Evolutionary conservation across 495 filamentous ascomycete genomes (phyloP), one percentile per base, ranked within the genome.

Genomic region (Physcia stellaris): DNA sequence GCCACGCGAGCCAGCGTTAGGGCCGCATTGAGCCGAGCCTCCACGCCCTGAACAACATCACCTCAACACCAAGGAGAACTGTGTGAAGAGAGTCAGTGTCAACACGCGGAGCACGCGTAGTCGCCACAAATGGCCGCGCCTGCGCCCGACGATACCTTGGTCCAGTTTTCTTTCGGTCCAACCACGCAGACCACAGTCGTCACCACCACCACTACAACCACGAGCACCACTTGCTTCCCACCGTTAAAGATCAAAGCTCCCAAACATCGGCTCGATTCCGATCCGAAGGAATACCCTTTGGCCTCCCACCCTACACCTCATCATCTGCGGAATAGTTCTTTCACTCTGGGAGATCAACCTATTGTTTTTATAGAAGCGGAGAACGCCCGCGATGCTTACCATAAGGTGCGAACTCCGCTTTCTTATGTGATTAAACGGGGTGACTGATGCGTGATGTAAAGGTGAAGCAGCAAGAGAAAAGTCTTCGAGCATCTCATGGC

Each of bases 131-230:
- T n/a, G n/a, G n/a, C n/a, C n/a, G n/a, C n/a, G n/a, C n/a, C 39
- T 21, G 37, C 49, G 28, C 28, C 47, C 46, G 34, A 66, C 61
- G 50, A 53, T 47, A 35, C 41, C 26, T 49, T 82, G 39, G 80
- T 70, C 9, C 74, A 79, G 49, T 71, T 85, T 39, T 79, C 77
- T 11, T 79, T 76, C 52, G 77, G 73, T 39, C 79, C 79, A 20
- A 72, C 80, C 12, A 84, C 80, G 17, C 69, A 76, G 51, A 82
- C 79, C 16, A 83, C 79, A 2, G 74, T 83, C 6, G 77, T 95
- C 43, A 96, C 87, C 4, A 95, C 90, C 0, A 96, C 88, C 0
- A 96, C 87, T 0, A 94, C 85, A 1, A 95, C 88, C 16, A n/a
- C n/a, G n/a, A n/a, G n/a, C 0, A 94, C 90, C 16, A 79, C 84